Evolutionary conservation across 2,329 filamentous ascomycete genomes (phyloP).

Genomic region (Aspergillus udagawae): DNA sequence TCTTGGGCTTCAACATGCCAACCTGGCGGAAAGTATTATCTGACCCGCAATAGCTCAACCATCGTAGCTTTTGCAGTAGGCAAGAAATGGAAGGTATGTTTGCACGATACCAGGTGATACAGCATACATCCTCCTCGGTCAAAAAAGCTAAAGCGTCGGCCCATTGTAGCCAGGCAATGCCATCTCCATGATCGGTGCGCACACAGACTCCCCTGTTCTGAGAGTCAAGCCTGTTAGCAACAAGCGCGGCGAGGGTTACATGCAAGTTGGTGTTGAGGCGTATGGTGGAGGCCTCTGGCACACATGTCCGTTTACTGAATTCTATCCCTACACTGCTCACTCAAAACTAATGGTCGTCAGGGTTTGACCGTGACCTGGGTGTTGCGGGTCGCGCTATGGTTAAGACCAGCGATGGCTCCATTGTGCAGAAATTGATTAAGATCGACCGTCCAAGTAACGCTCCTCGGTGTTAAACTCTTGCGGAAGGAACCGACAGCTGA

Average conservation of each 20-base stretch:
- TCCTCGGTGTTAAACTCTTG: background rate
- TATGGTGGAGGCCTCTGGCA: slow-evolving; percentile 98
- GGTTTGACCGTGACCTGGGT: slow-evolving; percentile 93
- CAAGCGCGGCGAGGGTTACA: slow-evolving; percentile 77
- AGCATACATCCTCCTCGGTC: background rate
- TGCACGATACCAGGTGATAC: background rate
- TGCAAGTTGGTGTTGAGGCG: slow-evolving; percentile 93
- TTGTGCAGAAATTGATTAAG: slow-evolving; percentile 82
- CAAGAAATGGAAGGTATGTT: slow-evolving; percentile 68
- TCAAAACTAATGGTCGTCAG: slow-evolving; percentile 23
- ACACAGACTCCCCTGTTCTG: slow-evolving; percentile 91
- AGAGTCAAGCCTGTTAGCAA: slow-evolving; percentile 93
- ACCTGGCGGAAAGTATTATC: slow-evolving; percentile 91
- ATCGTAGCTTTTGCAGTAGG: slow-evolving; percentile 92
- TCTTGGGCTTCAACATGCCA: slow-evolving; percentile 75
- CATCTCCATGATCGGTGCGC: slow-evolving; percentile 87
- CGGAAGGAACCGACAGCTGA: background rate
- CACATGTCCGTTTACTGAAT: slow-evolving; percentile 55
- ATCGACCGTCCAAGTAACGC: slow-evolving; percentile 70
- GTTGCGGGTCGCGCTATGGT: slow-evolving; percentile 87
- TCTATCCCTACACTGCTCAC: background rate
- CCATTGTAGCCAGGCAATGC: slow-evolving; percentile 69
- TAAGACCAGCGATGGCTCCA: slow-evolving; percentile 65
- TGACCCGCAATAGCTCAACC: slow-evolving; percentile 89
- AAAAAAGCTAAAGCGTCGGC: background rate